Base-by-base conservation (phyloP, 176 grass and related monocot species). In the Zea luxurians region DNA sequence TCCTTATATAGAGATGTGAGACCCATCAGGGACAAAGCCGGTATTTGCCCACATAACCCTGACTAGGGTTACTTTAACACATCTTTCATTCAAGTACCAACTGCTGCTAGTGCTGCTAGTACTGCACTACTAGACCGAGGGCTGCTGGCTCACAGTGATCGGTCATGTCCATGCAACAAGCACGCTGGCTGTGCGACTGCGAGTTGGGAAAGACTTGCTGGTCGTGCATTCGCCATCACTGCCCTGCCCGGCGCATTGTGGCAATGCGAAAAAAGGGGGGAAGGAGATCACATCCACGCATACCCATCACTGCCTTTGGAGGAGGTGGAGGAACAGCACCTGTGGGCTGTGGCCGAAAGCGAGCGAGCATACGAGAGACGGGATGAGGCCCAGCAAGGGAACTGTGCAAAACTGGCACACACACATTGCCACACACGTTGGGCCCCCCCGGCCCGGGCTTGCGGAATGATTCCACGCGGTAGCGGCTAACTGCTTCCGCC, bases 401-500 rank as follows among this genome's bases (percentile, higher is more conserved):
- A 38, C 75, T 69, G 76, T 70, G 70, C 70, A 48, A 55, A 80
- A 75, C 54, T 2, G 15, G 76, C 64, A 3, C 37, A 13, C 2
- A 4, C 10, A 41, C 80, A 74, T 73, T 6, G 68, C 50, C 44
- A 8, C 36, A 16, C 67, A 34, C 67, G 27, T 27, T 27, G 50
- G 36, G 59, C 5, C 59, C 18, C 63, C 58, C 52, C 16, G n/a
- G 60, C 2, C 5, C 5, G 35, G 62, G 13, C n/a, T 9, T 61
- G 70, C 75, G 34, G 20, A 42, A 88, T 64, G 71, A 84, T 88
- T 88, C 71, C 82, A 88, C 2, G 77, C 64, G 64, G 70, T 71
- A 80, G 64, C 48, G 41, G 76, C 55, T 64, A 44, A 70, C 76
- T 70, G 37, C 38, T 83, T 40, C 45, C 63, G 76, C 63, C 76